Conservation (phyloP, 2,329 filamentous ascomycete species). For the Epicoccum nigrum region DNA sequence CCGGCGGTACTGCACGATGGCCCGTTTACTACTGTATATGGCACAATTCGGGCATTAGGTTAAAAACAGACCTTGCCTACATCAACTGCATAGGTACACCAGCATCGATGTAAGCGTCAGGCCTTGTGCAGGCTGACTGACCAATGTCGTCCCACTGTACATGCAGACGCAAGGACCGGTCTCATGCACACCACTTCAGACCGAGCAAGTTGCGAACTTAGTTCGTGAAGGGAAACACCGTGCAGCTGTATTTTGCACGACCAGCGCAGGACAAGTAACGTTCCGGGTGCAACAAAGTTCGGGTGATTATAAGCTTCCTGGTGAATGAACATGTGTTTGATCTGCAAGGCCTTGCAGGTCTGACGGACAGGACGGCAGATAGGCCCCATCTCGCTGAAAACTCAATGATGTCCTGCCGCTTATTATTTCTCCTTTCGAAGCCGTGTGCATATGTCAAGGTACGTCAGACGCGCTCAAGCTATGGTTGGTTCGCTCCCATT, state of each 20-base stretch:
- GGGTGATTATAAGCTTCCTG: not conserved
- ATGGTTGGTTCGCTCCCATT: slow-evolving; percentile 11
- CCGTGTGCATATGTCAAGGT: slow-evolving; percentile 29
- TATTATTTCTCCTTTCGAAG: slow-evolving; percentile 29
- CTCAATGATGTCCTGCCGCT: slow-evolving; percentile 27
- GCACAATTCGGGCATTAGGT: slow-evolving; percentile 6
- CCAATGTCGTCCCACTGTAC: not conserved
- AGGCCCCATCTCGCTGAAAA: slow-evolving; percentile 19
- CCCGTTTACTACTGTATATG: slow-evolving; percentile 11
- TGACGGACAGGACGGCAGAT: slow-evolving; percentile 27
- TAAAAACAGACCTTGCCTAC: not conserved
- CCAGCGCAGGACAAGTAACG: not conserved
- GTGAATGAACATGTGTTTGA: slow-evolving; percentile 3
- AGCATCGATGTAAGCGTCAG: not conserved
- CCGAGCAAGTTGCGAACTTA: not conserved
- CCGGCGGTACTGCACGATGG: slow-evolving; percentile 13
- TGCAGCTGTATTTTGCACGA: slow-evolving; percentile 23
- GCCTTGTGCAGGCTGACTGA: slow-evolving; percentile 2
- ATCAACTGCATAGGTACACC: not conserved
- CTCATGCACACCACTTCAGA: slow-evolving; percentile 23
- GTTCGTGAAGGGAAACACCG: slow-evolving; percentile 14
- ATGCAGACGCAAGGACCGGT: slow-evolving; percentile 33
- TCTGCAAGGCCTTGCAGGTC: slow-evolving; percentile 20
- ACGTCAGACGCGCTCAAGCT: slow-evolving; percentile 25
- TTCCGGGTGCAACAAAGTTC: not conserved